These are phyloP conservation scores for Knufia fluminis DNA, from an alignment of 2,329 filamentous ascomycete species.

Conservation along the genomic window DNA sequence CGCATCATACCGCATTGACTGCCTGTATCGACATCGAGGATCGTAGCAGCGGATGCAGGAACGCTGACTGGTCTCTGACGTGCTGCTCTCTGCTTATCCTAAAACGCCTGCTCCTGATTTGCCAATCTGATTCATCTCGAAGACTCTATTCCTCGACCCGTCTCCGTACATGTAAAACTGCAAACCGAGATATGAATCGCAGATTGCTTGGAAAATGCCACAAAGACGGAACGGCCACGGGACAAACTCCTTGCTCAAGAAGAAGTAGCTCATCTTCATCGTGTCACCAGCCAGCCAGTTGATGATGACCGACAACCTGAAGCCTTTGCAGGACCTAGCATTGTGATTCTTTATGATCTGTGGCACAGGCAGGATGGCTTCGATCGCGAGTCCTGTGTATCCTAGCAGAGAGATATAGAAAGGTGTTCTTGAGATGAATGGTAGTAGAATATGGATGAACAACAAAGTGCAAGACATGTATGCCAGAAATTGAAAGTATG, in stretches of 20 bases:
- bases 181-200: constrained; percentile 38
- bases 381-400: constrained; percentile 38
- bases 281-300: constrained; percentile 42
- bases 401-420: constrained; percentile 38
- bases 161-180: constrained; percentile 41
- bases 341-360: constrained; percentile 41
- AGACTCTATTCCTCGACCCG: constrained; percentile 11
- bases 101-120: background rate
- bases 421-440: constrained; percentile 35
- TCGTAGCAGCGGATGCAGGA: no score
- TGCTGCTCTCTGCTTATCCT: background rate
- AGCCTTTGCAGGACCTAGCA: constrained; percentile 40
- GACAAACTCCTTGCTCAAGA: constrained; percentile 34
- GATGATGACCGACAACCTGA: constrained; percentile 38
- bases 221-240: constrained; percentile 42
- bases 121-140: constrained; percentile 7
- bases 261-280: constrained; percentile 45
- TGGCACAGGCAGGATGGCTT: constrained; percentile 39
- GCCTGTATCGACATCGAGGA: no score
- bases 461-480: constrained; percentile 44
- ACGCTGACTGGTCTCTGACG: no score
- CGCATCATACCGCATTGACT: no score
- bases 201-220: constrained; percentile 40
- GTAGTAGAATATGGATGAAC: constrained; percentile 45
- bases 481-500: constrained; percentile 48